These are phyloP conservation scores for Przewalskia tangutica DNA, from an alignment of 257 asterid species.

Conservation along the genomic window DNA sequence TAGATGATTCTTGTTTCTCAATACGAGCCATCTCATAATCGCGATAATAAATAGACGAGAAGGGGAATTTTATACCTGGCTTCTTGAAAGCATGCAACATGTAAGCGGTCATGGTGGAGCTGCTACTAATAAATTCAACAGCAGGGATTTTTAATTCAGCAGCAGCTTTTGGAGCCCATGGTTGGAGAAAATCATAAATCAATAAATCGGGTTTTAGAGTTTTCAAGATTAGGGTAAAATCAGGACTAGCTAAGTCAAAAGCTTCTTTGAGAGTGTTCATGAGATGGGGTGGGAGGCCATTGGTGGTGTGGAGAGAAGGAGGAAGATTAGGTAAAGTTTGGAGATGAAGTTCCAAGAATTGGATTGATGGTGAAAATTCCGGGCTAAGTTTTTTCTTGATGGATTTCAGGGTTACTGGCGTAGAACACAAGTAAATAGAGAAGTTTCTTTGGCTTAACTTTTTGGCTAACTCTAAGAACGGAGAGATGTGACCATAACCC, in stretches of 20 bases:
- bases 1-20: neutral
- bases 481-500: neutral
- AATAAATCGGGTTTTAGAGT: neutral
- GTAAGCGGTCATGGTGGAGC: neutral
- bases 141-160: neutral
- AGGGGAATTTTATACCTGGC: neutral
- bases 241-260: neutral
- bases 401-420: neutral
- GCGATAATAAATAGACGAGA: neutral
- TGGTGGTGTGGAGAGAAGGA: neutral
- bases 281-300: neutral
- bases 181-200: neutral
- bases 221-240: neutral
- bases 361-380: neutral
- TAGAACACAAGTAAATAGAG: neutral
- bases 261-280: neutral
- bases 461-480: neutral
- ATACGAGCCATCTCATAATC: neutral
- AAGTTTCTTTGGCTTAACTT: neutral
- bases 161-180: neutral
- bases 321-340: neutral
- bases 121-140: neutral
- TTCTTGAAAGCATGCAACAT: conserved; percentile 1
- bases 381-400: neutral
- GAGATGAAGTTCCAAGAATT: neutral